Base-by-base conservation (phyloP, 192 early-diverging fungal species). In the Backusella mclennaniae region DNA sequence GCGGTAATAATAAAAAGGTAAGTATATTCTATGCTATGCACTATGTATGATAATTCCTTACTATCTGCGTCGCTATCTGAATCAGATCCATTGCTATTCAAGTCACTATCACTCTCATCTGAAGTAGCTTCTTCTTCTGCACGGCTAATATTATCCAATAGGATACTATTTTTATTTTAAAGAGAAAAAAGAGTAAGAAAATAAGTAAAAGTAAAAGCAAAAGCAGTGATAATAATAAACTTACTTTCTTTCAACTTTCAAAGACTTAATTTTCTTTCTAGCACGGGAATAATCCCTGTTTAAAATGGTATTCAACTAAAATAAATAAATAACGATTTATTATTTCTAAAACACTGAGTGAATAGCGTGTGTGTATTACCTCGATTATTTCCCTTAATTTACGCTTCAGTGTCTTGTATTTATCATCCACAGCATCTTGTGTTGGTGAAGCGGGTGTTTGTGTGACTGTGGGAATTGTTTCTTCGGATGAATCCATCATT, bases 351-450 rank as follows among this genome's bases (percentile, higher is more conserved):
- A 33, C 2, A 46, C 6, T 35, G n/a, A 1, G 8, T 33, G 7
- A 9, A 38, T 59, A 26, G 42, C 42, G 42, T 49, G 26, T 52
- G 31, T 26, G 29, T 26, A n/a, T 75, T 83, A 88, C 87, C 84
- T 82, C 76, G 69, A 83, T 69, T 9, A 83, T 83, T 26, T 82
- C 77, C 36, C 80, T 81, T 9, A 88, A 76, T 69, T 83, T 86
- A 11, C 81, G 75, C 70, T 88, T 85, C 38, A 86, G 63, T 39
- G 76, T 73, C 39, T 75, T 83, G 44, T 85, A 86, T 41, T 83
- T 87, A 38, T 85, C 81, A 12, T 85, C 84, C 26, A 17, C 73
- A 80, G 39, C 59, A 80, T 41, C 68, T 56, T 36, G 49, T n/a
- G 67, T 68, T 36, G 67, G 35, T 17, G 67, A 38, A 38, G 67